A percentile compares a stretch with the other conserved stretches of the same genome.
These are phyloP conservation scores for Exophiala oligosperma DNA, from an alignment of 2,329 filamentous ascomycete genomes.

Conservation along the genomic window DNA sequence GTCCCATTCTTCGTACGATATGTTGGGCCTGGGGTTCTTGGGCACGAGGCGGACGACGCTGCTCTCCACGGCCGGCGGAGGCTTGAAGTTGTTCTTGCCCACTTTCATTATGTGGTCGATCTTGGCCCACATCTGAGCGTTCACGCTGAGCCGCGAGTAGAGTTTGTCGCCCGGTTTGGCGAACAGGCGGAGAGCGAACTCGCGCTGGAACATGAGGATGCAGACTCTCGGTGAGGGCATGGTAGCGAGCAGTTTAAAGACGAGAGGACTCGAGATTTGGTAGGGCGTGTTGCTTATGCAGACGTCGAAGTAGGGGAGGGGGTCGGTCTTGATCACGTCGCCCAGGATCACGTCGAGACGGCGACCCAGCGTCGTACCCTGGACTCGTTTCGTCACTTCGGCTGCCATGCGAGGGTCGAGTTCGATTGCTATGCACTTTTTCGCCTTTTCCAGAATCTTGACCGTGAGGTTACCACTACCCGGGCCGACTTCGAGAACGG, in stretches of 20 bases:
- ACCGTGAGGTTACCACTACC: constrained; percentile 89
- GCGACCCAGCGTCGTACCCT: constrained; percentile 81
- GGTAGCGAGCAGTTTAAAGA: constrained; percentile 84
- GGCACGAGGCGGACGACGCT: constrained; percentile 88
- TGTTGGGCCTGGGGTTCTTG: constrained; percentile 79
- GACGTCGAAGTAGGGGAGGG: constrained; percentile 73
- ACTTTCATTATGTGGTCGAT: constrained; percentile 81
- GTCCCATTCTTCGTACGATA: constrained; percentile 95
- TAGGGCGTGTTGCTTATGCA: constrained; percentile 79
- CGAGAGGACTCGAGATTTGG: constrained; percentile 84
- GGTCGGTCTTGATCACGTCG: constrained; percentile 85
- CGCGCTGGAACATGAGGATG: constrained; percentile 94
- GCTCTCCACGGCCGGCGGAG: constrained; percentile 87
- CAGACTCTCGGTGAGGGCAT: constrained; percentile 78
- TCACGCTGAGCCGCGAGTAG: constrained; percentile 87
- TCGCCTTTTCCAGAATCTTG: constrained; percentile 82
- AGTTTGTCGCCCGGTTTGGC: constrained; percentile 85
- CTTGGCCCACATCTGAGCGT: constrained; percentile 87
- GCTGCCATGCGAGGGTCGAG: constrained; percentile 96
- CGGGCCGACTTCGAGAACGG: constrained; percentile 88
- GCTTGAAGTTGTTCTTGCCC: constrained; percentile 93
- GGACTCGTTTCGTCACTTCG: constrained; percentile 89
- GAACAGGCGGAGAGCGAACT: constrained; percentile 88
- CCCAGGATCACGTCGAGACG: constrained; percentile 85
- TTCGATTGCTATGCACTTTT: constrained; percentile 82